Conservation (phyloP, 495 filamentous ascomycete species). For the Aspergillus hancockii region DNA sequence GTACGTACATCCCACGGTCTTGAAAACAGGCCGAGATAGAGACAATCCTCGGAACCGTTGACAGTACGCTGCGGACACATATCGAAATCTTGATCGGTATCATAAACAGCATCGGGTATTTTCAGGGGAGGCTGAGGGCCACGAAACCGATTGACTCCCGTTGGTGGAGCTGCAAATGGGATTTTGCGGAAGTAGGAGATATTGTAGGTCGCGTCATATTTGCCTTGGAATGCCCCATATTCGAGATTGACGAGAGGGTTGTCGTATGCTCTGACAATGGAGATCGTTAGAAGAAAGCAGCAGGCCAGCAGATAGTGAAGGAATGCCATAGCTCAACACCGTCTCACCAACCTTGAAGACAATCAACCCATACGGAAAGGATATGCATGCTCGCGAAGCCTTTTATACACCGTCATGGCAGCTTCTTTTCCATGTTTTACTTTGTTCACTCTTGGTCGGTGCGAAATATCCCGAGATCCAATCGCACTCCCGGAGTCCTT, state of each 20-base stretch:
- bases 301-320: not conserved
- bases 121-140: constrained; percentile 52
- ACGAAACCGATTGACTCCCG: constrained; percentile 56
- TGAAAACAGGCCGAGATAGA: constrained; percentile 60
- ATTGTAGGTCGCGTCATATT: constrained; percentile 52
- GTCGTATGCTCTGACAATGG: constrained; percentile 19
- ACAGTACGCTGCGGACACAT: constrained; percentile 58
- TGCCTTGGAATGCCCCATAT: constrained; percentile 61
- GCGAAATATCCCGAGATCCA: constrained; percentile 18
- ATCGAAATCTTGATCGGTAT: constrained; percentile 58
- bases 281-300: constrained; percentile 12
- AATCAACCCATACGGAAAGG: not conserved
- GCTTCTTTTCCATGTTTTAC: not conserved
- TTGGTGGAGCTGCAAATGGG: constrained; percentile 59
- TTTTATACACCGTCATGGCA: not conserved
- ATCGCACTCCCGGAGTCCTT: not conserved
- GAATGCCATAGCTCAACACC: constrained; percentile 12
- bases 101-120: constrained; percentile 49
- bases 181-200: constrained; percentile 58
- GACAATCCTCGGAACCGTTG: constrained; percentile 64
- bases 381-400: not conserved
- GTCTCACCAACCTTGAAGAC: not conserved
- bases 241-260: constrained; percentile 40
- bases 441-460: constrained; percentile 11
- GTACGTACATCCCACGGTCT: constrained; percentile 47